phyloP scores from a whole-genome alignment of 106 monocot species.

The Dioscorea zingiberensis region DNA sequence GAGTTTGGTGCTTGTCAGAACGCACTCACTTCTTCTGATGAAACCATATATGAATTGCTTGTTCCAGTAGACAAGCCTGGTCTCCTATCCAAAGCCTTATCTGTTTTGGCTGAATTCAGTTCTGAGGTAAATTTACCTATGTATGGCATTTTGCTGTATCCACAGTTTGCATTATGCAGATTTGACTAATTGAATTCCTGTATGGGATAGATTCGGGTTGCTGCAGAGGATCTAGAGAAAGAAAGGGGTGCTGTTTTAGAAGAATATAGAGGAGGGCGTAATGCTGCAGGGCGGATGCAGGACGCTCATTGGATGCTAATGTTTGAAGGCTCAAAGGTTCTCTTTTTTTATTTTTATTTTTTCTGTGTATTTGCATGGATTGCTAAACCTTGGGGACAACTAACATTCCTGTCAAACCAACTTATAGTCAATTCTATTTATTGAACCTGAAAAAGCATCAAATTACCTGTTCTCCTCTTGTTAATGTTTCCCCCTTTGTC shows the following conservation, averaged over 20 bases:
- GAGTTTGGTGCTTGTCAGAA: slow-evolving; percentile 99
- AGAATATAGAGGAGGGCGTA: slow-evolving; percentile 95
- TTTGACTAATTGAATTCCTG: neutral
- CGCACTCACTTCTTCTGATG: slow-evolving; percentile 94
- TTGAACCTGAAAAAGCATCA: too few species aligned
- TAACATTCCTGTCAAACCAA: too few species aligned
- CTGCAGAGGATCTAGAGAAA: slow-evolving; percentile 80
- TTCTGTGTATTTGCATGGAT: neutral
- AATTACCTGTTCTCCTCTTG: too few species aligned
- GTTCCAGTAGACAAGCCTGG: slow-evolving; percentile 95
- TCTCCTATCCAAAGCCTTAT: slow-evolving; percentile 85
- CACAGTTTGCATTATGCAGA: neutral
- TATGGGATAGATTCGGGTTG: slow-evolving; percentile 67
- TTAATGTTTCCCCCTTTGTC: too few species aligned
- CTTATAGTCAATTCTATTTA: too few species aligned
- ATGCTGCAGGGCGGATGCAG: slow-evolving; percentile 96
- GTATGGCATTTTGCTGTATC: neutral
- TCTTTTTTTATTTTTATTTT: too few species aligned
- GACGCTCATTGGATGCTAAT: slow-evolving; percentile 91
- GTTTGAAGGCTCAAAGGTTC: slow-evolving; percentile 98
- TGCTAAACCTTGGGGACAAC: too few species aligned
- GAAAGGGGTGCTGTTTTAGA: slow-evolving; percentile 97
- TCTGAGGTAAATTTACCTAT: slow-evolving; percentile 55
- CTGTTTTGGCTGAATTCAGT: slow-evolving; percentile 95
- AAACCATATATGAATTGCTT: slow-evolving; percentile 96